phyloP scores from a whole-genome alignment of 768 basidiomycete genomes.

The Rubroboletus satanas region DNA sequence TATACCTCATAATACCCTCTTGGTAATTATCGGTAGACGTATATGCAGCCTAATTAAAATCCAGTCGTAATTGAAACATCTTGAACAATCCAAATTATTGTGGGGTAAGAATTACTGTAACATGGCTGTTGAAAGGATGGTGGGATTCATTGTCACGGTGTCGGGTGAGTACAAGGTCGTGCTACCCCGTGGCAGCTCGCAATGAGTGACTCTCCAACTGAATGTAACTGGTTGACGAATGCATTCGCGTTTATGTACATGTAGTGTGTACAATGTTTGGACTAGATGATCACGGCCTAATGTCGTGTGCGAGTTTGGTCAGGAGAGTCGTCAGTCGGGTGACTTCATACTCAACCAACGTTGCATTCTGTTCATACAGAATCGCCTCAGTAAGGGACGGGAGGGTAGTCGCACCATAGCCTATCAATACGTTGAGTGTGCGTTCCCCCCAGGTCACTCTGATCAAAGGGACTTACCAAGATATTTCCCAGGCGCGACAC shows the following conservation, averaged over 20 bases:
- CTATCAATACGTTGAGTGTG: slow-evolving; percentile 31
- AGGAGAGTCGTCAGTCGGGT: slow-evolving; percentile 52
- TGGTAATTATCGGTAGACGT: slow-evolving; percentile 13
- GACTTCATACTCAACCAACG: slow-evolving; percentile 58
- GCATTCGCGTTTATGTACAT: background rate
- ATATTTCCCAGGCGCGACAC: slow-evolving; percentile 84
- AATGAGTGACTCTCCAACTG: background rate
- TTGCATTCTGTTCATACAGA: slow-evolving; percentile 60
- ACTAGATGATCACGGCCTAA: slow-evolving; percentile 11
- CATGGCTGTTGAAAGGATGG: background rate
- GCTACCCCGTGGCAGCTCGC: background rate
- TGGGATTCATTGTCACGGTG: background rate
- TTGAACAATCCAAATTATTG: background rate
- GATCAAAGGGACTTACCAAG: slow-evolving; percentile 53
- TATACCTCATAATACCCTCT: slow-evolving; percentile 10
- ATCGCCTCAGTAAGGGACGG: slow-evolving; percentile 79
- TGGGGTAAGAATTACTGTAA: background rate
- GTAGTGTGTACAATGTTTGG: background rate
- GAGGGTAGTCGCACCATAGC: slow-evolving; percentile 82
- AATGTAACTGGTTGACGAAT: background rate
- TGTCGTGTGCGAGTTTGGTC: slow-evolving; percentile 43
- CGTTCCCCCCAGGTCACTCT: background rate
- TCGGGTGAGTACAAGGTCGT: background rate
- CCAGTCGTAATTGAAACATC: background rate
- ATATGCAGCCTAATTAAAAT: slow-evolving; percentile 6